phyloP scores from a whole-genome alignment of 2,329 filamentous ascomycete species.

The Alternaria triticina region DNA sequence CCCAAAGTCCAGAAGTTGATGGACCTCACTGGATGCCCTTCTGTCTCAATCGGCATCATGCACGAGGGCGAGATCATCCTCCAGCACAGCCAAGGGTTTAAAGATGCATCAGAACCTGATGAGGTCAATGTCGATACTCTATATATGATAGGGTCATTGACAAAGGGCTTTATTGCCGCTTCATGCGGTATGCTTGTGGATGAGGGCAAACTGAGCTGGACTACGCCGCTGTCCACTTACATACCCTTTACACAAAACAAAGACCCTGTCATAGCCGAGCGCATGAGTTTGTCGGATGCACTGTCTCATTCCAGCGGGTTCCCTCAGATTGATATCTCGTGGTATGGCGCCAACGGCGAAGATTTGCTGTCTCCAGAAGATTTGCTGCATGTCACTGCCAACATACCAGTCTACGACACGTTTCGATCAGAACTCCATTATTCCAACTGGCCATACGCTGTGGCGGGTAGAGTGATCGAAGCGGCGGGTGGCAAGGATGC shows the following conservation, averaged over 20 bases:
- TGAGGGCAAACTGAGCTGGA: background rate
- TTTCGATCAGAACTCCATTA: background rate
- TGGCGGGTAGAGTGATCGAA: background rate
- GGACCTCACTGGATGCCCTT: background rate
- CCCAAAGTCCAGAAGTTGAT: background rate
- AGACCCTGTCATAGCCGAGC: background rate
- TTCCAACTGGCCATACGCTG: background rate
- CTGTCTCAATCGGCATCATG: background rate
- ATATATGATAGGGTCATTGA: background rate
- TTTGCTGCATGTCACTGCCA: background rate
- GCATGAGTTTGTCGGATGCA: background rate
- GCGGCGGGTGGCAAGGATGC: background rate
- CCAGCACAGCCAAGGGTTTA: background rate
- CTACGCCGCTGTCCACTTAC: background rate
- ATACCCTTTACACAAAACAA: background rate
- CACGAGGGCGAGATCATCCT: background rate
- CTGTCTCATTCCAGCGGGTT: background rate
- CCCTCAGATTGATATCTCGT: background rate
- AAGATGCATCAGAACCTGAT: too few species aligned
- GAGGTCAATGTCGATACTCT: too few species aligned
- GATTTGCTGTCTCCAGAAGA: background rate
- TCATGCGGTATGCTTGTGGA: background rate
- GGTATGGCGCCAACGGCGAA: background rate
- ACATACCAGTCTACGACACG: background rate
- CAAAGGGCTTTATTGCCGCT: background rate